Evolutionary conservation across 495 filamentous ascomycete species (phyloP).

Genomic region (Cenococcum geophilum): DNA sequence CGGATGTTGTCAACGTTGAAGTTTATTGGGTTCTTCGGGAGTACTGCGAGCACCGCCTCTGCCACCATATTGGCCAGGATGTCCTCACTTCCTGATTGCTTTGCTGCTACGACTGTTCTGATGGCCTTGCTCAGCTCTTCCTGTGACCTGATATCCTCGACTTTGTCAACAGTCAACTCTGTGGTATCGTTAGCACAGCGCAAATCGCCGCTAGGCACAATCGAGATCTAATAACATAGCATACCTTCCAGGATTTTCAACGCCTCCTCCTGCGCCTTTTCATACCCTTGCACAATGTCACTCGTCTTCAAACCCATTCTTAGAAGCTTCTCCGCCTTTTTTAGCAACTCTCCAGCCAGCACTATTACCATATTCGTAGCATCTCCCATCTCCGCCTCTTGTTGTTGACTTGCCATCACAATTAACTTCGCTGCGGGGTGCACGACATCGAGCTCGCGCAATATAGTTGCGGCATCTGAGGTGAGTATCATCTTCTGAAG

Average conservation of each 20-base stretch:
- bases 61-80: constrained; percentile 78
- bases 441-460: constrained; percentile 95
- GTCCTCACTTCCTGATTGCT: constrained; percentile 91
- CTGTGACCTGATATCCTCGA: constrained; percentile 71
- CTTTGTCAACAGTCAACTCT: constrained; percentile 87
- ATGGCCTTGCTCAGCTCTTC: constrained; percentile 91
- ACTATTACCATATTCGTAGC: constrained; percentile 97
- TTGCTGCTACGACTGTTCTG: constrained; percentile 89
- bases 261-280: constrained; percentile 85
- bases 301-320: constrained; percentile 94
- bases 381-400: constrained; percentile 98
- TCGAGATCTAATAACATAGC: constrained; percentile 21
- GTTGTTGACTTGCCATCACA: constrained; percentile 99
- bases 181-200: constrained; percentile 5
- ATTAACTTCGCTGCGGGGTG: constrained; percentile 96
- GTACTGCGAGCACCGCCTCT: constrained; percentile 86
- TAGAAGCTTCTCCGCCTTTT: constrained; percentile 93
- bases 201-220: neutral
- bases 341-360: constrained; percentile 88
- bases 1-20: constrained; percentile 99
- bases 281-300: constrained; percentile 92
- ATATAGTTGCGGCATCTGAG: constrained; percentile 93
- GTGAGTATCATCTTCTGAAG: constrained; percentile 99
- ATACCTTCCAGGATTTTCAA: constrained; percentile 72
- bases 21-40: constrained; percentile 94